Percentiles rank a stretch among this genome's conserved stretches.
Conservation (phyloP, 805 yeast genomes). For the Lachancea fermentati region DNA sequence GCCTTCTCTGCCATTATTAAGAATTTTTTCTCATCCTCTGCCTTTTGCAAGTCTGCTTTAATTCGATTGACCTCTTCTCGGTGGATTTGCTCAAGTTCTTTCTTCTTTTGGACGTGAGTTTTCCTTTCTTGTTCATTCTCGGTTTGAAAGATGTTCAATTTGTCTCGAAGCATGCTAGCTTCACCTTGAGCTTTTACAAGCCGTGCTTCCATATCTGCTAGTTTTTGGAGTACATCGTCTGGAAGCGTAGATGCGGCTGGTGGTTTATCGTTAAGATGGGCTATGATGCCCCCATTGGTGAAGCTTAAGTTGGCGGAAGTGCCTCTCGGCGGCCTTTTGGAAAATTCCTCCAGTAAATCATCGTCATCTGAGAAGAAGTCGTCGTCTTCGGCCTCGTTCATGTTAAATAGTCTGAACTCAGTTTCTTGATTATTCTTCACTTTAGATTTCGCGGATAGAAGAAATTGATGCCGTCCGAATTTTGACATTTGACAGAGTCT, state of each 20-base stretch:
- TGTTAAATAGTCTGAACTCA: neutral
- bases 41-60: constrained; percentile 37
- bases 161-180: constrained; percentile 68
- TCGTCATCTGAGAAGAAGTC: constrained; percentile 32
- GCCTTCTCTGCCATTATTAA: constrained; percentile 43
- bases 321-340: constrained; percentile 34
- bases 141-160: constrained; percentile 43
- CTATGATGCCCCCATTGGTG: neutral
- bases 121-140: constrained; percentile 37
- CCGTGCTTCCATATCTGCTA: constrained; percentile 14
- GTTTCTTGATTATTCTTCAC: too few species aligned
- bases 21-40: constrained; percentile 54
- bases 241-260: neutral
- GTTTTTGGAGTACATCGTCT: neutral
- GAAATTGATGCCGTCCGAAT: neutral
- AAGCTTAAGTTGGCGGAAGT: neutral
- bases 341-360: constrained; percentile 43
- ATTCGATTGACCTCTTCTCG: constrained; percentile 36
- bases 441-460: neutral
- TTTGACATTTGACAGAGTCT: neutral
- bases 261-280: neutral
- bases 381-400: neutral
- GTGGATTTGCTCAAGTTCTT: constrained; percentile 20
- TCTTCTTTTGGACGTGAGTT: constrained; percentile 23
- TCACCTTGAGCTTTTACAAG: constrained; percentile 69